Percentiles rank a stretch among this genome's conserved stretches.
These are phyloP conservation scores for Waltiozyma sp. DNA, from an alignment of 1,139 yeast genomes.

Conservation along the genomic window DNA sequence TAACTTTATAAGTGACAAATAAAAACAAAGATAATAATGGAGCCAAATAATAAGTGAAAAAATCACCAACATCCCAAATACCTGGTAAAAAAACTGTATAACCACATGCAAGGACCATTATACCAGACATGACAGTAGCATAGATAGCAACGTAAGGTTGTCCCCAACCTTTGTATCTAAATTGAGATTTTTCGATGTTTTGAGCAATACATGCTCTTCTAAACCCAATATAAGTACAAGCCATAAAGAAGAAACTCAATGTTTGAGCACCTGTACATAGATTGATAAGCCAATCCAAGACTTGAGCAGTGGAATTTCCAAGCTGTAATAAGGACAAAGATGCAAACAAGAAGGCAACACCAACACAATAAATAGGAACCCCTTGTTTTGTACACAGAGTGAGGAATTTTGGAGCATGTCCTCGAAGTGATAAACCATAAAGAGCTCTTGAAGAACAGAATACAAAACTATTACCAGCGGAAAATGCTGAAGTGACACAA, in stretches of 20 bases:
- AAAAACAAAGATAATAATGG: slow-evolving; percentile 49
- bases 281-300: slow-evolving; percentile 37
- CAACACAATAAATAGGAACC: slow-evolving; percentile 38
- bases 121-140: slow-evolving; percentile 29
- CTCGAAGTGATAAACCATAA: slow-evolving; percentile 39
- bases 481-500: slow-evolving; percentile 42
- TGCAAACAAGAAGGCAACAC: slow-evolving; percentile 31
- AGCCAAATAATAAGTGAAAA: slow-evolving; percentile 55
- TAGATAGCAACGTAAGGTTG: slow-evolving; percentile 49
- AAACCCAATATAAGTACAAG: slow-evolving; percentile 40
- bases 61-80: slow-evolving; percentile 46
- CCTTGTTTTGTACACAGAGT: slow-evolving; percentile 32
- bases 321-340: slow-evolving; percentile 28
- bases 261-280: slow-evolving; percentile 41
- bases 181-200: slow-evolving; percentile 33
- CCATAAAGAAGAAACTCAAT: slow-evolving; percentile 36
- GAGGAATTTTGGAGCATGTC: slow-evolving; percentile 41
- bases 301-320: slow-evolving; percentile 27
- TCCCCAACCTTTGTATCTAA: slow-evolving; percentile 37
- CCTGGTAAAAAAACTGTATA: slow-evolving; percentile 57
- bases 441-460: slow-evolving; percentile 38
- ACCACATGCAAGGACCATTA: slow-evolving; percentile 53
- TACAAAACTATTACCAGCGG: slow-evolving; percentile 52
- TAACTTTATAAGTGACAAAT: slow-evolving; percentile 42
- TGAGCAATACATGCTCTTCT: slow-evolving; percentile 44